Conservation (phyloP, 31 red algal species). For the Pterothamnion heteromorphum region DNA sequence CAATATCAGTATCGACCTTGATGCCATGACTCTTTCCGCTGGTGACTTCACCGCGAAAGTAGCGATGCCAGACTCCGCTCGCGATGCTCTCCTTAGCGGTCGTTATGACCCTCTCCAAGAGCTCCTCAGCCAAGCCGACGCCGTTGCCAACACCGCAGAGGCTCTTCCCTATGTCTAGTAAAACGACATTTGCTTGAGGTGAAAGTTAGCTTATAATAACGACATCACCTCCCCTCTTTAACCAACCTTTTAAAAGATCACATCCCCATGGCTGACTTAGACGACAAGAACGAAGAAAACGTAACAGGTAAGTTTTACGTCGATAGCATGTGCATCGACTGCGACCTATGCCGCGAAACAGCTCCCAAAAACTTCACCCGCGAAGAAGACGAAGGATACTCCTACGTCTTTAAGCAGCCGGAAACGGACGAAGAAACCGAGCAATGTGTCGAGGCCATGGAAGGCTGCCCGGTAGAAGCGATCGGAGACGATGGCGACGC, state of each 20-base stretch:
- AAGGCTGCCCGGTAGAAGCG: neutral
- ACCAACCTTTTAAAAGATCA: no score
- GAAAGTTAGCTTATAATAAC: no score
- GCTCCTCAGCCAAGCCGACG: neutral
- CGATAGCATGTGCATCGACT: neutral
- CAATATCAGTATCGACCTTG: neutral
- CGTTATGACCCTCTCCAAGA: neutral
- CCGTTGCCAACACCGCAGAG: neutral
- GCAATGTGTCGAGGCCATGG: neutral
- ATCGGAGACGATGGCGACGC: neutral
- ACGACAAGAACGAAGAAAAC: neutral
- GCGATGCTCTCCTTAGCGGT: neutral
- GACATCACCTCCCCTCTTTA: no score
- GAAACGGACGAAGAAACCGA: neutral
- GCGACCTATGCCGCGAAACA: neutral
- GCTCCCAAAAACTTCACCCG: neutral
- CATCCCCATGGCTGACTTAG: neutral
- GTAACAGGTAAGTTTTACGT: neutral
- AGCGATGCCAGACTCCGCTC: neutral
- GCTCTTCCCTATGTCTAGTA: neutral
- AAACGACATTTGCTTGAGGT: neutral
- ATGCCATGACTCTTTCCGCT: neutral
- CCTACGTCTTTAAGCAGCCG: neutral
- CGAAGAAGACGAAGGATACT: neutral
- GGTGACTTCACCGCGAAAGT: neutral